These are phyloP conservation scores for Sclerotinia spermophila DNA, from an alignment of 2,329 filamentous ascomycete genomes.

Conservation along the genomic window DNA sequence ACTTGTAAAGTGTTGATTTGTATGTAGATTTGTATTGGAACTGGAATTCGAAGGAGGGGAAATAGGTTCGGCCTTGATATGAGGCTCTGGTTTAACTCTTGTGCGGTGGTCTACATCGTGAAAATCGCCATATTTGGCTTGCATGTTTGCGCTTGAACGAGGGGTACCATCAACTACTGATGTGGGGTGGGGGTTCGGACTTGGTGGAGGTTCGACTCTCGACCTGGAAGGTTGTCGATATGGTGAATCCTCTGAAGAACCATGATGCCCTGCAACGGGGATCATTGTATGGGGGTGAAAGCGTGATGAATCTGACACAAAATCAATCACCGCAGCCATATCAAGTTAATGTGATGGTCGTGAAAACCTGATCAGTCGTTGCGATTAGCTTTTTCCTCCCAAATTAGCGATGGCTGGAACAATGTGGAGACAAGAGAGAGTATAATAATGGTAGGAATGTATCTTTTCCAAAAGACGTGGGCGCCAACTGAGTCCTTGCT, in stretches of 20 bases:
- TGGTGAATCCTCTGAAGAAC: slow-evolving; percentile 44
- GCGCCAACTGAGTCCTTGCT: slow-evolving; percentile 10
- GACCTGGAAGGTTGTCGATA: slow-evolving; percentile 33
- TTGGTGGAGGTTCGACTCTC: slow-evolving; percentile 32
- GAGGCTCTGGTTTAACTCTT: slow-evolving; percentile 24
- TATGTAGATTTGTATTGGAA: slow-evolving; percentile 25
- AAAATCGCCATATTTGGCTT: slow-evolving; percentile 20
- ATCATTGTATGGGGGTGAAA: slow-evolving; percentile 62
- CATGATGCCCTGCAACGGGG: slow-evolving; percentile 43
- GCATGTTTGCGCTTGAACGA: slow-evolving; percentile 26
- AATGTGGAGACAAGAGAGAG: slow-evolving; percentile 4
- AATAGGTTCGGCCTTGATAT: slow-evolving; percentile 26
- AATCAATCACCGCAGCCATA: slow-evolving; percentile 68
- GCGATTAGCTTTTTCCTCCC: slow-evolving; percentile 26
- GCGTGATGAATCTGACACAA: slow-evolving; percentile 67
- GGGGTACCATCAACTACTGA: slow-evolving; percentile 26
- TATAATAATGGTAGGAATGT: neutral
- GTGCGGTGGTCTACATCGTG: slow-evolving; percentile 18
- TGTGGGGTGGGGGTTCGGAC: slow-evolving; percentile 30
- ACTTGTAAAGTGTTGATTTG: slow-evolving; percentile 30
- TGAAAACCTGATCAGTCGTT: slow-evolving; percentile 26
- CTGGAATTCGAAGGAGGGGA: slow-evolving; percentile 35
- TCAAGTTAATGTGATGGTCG: slow-evolving; percentile 29
- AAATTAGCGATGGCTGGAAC: slow-evolving; percentile 12
- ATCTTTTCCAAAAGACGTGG: neutral